Base-by-base conservation (phyloP, 306 rosid species). In the Styphnolobium japonicum region DNA sequence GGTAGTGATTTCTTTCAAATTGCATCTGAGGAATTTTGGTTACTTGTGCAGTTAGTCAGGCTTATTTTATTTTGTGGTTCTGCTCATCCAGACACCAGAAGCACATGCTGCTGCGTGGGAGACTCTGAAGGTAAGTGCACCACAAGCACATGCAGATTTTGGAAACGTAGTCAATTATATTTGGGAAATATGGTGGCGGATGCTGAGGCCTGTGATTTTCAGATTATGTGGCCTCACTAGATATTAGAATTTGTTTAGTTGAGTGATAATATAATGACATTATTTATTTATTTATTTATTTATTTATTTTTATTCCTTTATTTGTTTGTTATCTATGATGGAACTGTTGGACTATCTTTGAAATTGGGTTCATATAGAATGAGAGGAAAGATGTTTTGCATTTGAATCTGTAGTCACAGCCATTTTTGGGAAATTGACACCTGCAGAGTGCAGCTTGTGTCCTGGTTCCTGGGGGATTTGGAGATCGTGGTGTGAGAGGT, bases 391-490 rank as follows among this genome's bases (percentile, higher is more conserved):
- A 73, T 60, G 33, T n/a, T 31, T 63, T 72, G 78, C 49, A 60
- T 78, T 75, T 40, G 16, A 69, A 71, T 78, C 31, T 49, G 45
- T 63, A 60, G 73, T 74, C 76, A 63, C 27, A 7, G 42, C 66
- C 29, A 42, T 56, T 71, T 66, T 39, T 72, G 67, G 52, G 62
- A 81, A 31, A 66, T 58, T 82, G 67, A 21, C 51, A 65, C 82
- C 69, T 82, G 80, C 91, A 95, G 99, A 84, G 84, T 62, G 99
- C 99, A 40, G 90, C 92, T 34, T 95, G 99, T 60, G 93, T 95
- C 74, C 82, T 95, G 91, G 96, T 95, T 88, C 99, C 99, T 16
- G 99, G 99, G 78, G 99, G 99, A 73, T 95, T 95, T 90, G 99
- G 99, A 78, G 98, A 95, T 84, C 99, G 99, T 68, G 97, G 99